Base-by-base conservation (phyloP, 2,329 filamentous ascomycete species). In the Cercospora sp. region DNA sequence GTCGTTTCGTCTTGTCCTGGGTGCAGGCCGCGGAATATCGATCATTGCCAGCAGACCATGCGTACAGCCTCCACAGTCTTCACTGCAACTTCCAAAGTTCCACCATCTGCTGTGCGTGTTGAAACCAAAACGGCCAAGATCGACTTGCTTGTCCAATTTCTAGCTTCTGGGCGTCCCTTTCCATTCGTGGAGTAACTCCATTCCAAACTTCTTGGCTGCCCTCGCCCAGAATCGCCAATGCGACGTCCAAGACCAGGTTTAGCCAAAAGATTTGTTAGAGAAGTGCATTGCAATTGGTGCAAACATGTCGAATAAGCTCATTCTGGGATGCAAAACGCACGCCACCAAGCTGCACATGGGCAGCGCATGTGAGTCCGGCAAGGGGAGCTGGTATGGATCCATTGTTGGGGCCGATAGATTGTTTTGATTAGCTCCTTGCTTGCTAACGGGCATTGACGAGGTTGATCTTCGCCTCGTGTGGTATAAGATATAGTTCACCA, bases 391-490 rank as follows among this genome's bases (percentile, higher is more conserved):
- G 49, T 53, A 53, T 53, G 49, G 49, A 28, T 6, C 49, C 49
- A 53, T 53, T 28, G 24, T 53, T 16, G 21, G 49, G 24, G 21
- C 49, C 49, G 49, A 53, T 53, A 13, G 49, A 53, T 53, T 28
- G 49, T 53, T 53, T 40, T 53, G 49, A 28, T 26, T 53, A 53
- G 49, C 49, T 51, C 18, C 45, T 51, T 51, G 45, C 45, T 51
- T 53, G 49, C 24, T n/a, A 26, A n/a, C 49, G 49, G 13, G 49
- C 49, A 26, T 53, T 53, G 21, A 53, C 49, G 49, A 53, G 49
- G 49, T 28, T 53, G 49, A 53, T 53, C 49, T 53, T 53, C 49
- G 49, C 49, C 24, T 53, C 49, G 49, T 53, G 49, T n/a, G 49
- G 12, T 53, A 28, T 53, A 53, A 53, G 49, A 53, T 53, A 53